Conservation (phyloP, 2,329 filamentous ascomycete genomes). For the Cladophialophora immunda region DNA sequence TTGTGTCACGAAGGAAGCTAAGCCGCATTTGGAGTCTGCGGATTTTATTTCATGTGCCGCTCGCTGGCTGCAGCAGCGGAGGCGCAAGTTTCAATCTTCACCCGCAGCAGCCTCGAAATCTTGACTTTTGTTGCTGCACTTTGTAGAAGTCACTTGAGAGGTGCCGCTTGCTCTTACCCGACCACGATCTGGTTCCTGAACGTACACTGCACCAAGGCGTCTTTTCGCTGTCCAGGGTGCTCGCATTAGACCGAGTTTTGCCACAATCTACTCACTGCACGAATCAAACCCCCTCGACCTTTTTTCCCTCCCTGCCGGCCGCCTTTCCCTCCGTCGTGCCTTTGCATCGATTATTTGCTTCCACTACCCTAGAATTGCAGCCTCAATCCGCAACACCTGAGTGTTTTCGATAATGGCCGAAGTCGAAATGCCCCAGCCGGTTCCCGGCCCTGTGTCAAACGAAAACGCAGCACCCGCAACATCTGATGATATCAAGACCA, state of each 20-base stretch:
- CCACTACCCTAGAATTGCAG: not conserved
- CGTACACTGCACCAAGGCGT: not conserved
- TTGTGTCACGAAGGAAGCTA: not conserved
- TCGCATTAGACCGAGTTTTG: not conserved
- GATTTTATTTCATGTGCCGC: slow-evolving; percentile 6
- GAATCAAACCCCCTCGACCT: not conserved
- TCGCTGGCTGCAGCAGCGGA: not conserved
- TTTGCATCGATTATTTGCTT: not conserved
- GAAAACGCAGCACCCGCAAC: slow-evolving; percentile 62
- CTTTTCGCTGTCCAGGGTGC: not conserved
- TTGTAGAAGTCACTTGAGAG: not conserved
- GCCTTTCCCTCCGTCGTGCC: not conserved
- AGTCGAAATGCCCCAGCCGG: slow-evolving; percentile 39
- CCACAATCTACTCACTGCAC: not conserved
- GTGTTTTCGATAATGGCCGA: slow-evolving; percentile 38
- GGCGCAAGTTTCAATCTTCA: not conserved
- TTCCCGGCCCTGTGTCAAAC: slow-evolving; percentile 40
- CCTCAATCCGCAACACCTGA: not conserved
- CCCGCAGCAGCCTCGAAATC: not conserved
- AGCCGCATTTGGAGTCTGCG: not conserved
- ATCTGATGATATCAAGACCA: slow-evolving; percentile 76
- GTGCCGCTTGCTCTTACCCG: not conserved
- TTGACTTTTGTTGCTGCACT: not conserved
- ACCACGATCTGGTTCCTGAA: not conserved
- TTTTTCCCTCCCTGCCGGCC: not conserved